Evolutionary conservation across 2,329 filamentous ascomycete genomes (phyloP).

Genomic region (Pseudocercospora pini-densiflorae): DNA sequence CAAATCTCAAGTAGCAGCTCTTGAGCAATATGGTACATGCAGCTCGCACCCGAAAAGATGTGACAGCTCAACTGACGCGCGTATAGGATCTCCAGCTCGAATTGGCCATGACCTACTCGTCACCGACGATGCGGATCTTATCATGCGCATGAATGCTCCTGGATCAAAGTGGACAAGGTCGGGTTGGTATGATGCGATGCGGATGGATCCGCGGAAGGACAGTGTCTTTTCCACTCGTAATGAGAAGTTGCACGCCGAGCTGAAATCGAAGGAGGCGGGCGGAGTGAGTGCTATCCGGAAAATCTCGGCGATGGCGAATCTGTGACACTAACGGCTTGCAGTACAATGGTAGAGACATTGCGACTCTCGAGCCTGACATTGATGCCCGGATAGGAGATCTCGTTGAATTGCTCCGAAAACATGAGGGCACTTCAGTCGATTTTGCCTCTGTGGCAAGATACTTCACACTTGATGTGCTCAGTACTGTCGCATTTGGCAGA

Average conservation of each 20-base stretch:
- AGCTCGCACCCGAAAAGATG: constrained; percentile 1
- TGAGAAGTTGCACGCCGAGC: constrained; percentile 51
- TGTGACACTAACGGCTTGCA: constrained; percentile 31
- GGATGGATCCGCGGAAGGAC: constrained; percentile 59
- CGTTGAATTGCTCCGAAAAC: constrained; percentile 52
- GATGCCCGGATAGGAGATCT: constrained; percentile 54
- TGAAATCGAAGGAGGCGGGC: constrained; percentile 56
- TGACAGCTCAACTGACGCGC: constrained; percentile 10
- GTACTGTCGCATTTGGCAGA: constrained; percentile 57
- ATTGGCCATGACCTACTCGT: constrained; percentile 56
- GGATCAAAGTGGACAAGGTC: constrained; percentile 38
- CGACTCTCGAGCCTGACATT: constrained; percentile 55
- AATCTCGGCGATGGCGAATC: constrained; percentile 6
- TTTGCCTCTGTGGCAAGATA: constrained; percentile 55
- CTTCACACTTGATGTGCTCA: constrained; percentile 63
- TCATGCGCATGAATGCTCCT: constrained; percentile 50
- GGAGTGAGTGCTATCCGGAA: constrained; percentile 47
- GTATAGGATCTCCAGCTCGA: constrained; percentile 47
- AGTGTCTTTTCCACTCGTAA: constrained; percentile 60
- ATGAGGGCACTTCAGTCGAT: constrained; percentile 47
- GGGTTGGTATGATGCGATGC: constrained; percentile 55
- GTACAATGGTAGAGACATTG: constrained; percentile 63
- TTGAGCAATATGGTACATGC: constrained; percentile 35
- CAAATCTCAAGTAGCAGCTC: constrained; percentile 29
- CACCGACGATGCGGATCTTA: constrained; percentile 55